Conservation (phyloP, 2,329 filamentous ascomycete species). For the Fusarium temperatum region DNA sequence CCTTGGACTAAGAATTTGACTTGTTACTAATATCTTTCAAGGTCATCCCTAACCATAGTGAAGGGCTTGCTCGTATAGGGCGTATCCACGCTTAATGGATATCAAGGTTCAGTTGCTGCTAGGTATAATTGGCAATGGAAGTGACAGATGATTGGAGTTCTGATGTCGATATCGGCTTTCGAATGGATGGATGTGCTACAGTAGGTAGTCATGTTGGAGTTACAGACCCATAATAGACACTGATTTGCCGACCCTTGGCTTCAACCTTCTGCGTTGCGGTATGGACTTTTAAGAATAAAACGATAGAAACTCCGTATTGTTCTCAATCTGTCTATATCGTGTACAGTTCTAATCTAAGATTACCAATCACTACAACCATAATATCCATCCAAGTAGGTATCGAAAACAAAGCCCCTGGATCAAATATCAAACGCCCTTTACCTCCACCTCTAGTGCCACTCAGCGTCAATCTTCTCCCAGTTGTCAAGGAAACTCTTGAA, state of each 20-base stretch:
- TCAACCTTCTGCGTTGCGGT: neutral
- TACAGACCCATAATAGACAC: neutral
- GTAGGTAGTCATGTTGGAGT: neutral
- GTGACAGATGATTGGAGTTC: neutral
- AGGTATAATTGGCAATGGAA: neutral
- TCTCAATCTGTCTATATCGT: conserved; percentile 6
- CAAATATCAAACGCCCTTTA: conserved; percentile 13
- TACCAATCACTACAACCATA: conserved; percentile 6
- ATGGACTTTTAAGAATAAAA: neutral
- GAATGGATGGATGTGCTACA: neutral
- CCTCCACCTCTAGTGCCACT: conserved; percentile 65
- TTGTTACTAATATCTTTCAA: neutral
- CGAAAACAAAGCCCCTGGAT: neutral
- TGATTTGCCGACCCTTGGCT: neutral
- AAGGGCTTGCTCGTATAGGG: neutral
- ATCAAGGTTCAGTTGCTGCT: neutral
- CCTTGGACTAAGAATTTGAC: neutral
- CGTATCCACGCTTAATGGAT: neutral
- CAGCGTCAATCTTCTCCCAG: conserved; percentile 84
- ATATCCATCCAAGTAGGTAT: conserved; percentile 16
- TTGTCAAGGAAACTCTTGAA: conserved; percentile 90
- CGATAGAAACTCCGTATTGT: neutral
- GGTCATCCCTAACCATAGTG: neutral
- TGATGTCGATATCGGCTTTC: neutral
- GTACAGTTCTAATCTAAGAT: conserved; percentile 1